Evolutionary conservation across 495 filamentous ascomycete genomes (phyloP).

Genomic region (Penicillium fimorum): DNA sequence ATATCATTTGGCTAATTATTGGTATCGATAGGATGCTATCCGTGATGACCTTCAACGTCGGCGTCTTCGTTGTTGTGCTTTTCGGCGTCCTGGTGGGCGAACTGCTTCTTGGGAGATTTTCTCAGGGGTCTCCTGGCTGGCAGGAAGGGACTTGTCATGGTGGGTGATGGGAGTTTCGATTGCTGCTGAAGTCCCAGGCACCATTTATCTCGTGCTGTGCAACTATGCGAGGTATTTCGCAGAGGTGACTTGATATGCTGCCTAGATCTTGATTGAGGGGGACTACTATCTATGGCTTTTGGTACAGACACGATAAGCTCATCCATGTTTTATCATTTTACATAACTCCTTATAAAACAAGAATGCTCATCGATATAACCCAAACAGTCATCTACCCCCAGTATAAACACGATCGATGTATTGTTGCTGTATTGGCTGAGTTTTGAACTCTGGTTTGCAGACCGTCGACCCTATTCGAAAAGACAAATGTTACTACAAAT

Average conservation of each 20-base stretch:
- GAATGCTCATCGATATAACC: neutral
- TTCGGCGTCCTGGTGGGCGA: conserved; percentile 17
- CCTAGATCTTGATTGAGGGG: neutral
- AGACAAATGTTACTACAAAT: neutral
- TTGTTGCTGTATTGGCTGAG: neutral
- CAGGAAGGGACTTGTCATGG: conserved; percentile 16
- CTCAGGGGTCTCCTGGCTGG: conserved; percentile 10
- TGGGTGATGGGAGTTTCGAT: neutral
- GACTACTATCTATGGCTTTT: neutral
- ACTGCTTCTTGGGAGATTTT: conserved; percentile 14
- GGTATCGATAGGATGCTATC: conserved; percentile 16
- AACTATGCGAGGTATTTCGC: neutral
- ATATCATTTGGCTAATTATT: neutral
- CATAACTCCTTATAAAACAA: neutral
- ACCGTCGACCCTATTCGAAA: neutral
- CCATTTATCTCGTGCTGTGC: neutral
- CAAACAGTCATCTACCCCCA: no score
- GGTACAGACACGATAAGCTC: no score
- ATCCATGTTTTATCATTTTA: neutral
- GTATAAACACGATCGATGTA: neutral
- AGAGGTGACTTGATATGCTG: neutral
- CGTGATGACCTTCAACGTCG: conserved; percentile 25
- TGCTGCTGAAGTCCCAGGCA: neutral
- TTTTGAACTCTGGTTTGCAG: neutral
- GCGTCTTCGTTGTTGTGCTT: conserved; percentile 17